These are phyloP conservation scores for Tylopilus orsonianus DNA, from an alignment of 1,284 basidiomycete species.

Conservation along the genomic window DNA sequence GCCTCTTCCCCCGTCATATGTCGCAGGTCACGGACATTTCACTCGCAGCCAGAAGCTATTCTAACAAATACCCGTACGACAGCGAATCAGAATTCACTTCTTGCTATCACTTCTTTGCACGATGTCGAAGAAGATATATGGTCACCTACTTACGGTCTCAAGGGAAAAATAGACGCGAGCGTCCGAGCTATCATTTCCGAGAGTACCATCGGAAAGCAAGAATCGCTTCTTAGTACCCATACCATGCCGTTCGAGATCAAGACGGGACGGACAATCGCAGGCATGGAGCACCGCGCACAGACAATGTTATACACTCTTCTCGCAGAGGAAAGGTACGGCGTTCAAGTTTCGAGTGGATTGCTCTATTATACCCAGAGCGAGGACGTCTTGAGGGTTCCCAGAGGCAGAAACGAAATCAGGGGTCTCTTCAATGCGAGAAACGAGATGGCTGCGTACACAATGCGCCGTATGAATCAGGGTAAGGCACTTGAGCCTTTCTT, in stretches of 20 bases:
- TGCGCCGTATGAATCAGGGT: conserved; percentile 36
- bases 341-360: conserved; percentile 71
- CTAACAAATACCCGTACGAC: conserved; percentile 63
- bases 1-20: conserved; percentile 5
- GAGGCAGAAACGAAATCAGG: conserved; percentile 79
- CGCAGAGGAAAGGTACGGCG: conserved; percentile 85
- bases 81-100: conserved; percentile 47
- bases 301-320: conserved; percentile 97
- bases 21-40: background rate
- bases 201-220: conserved; percentile 24
- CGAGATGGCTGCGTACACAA: conserved; percentile 80
- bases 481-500: conserved; percentile 55
- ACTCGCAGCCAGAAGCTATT: conserved; percentile 54
- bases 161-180: conserved; percentile 94
- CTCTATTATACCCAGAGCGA: conserved; percentile 94
- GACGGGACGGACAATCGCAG: conserved; percentile 77
- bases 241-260: conserved; percentile 94
- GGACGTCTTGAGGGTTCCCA: conserved; percentile 81
- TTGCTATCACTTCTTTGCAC: conserved; percentile 74
- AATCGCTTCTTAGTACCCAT: conserved; percentile 28
- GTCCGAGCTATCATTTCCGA: conserved; percentile 69
- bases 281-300: conserved; percentile 94
- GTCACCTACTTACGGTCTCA: conserved; percentile 93
- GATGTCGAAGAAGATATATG: conserved; percentile 98
- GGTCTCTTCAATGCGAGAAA: conserved; percentile 84